Percentiles rank a stretch among this genome's conserved stretches.
Conservation (phyloP, 768 basidiomycete genomes). For the Dentipellis fragilis region DNA sequence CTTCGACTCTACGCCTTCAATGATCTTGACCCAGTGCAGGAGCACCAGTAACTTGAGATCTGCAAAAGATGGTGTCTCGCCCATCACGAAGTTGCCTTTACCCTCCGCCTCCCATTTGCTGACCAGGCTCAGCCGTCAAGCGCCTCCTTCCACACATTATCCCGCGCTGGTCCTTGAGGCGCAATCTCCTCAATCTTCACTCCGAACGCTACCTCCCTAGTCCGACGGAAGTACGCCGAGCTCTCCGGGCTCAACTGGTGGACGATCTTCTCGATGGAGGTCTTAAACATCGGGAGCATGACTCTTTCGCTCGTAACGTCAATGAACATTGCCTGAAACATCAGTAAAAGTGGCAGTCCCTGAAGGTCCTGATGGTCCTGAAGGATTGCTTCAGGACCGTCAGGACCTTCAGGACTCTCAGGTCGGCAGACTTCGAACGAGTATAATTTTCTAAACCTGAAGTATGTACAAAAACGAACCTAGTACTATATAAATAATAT, state of each 20-base stretch:
- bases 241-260: not conserved
- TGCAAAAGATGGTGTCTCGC: not conserved
- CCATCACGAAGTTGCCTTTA: not conserved
- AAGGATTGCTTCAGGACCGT: not conserved
- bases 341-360: constrained; percentile 1
- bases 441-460: too few relatives aligned
- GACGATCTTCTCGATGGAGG: not conserved
- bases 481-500: too few relatives aligned
- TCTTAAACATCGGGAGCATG: not conserved
- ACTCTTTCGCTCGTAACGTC: not conserved
- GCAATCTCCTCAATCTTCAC: not conserved
- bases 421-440: too few relatives aligned
- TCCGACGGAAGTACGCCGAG: not conserved
- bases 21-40: constrained; percentile 1
- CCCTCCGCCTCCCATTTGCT: not conserved
- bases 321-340: constrained; percentile 6
- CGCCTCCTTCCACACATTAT: not conserved
- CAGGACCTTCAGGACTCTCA: too few relatives aligned
- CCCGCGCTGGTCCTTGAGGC: not conserved
- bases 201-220: not conserved
- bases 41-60: not conserved
- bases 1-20: not conserved
- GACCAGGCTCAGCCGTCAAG: not conserved
- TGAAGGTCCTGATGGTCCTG: constrained; percentile 5
- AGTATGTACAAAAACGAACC: too few relatives aligned